A percentile compares a stretch with the other conserved stretches of the same genome.
These are phyloP conservation scores for Stramenopiles sp. DNA, from an alignment of 352 stramenopile genomes.

Conservation along the genomic window DNA sequence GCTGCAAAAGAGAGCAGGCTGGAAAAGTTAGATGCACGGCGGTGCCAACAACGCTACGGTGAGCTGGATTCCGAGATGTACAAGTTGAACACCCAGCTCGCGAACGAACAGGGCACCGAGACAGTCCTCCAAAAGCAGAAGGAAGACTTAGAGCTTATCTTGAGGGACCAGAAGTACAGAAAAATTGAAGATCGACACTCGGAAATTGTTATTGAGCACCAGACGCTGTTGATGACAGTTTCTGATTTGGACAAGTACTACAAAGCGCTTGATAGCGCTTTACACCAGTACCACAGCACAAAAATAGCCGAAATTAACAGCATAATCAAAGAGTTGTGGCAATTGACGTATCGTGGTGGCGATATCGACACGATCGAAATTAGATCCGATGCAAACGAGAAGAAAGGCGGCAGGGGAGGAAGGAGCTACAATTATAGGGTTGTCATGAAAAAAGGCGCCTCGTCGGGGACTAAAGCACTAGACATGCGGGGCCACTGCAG, in stretches of 20 bases:
- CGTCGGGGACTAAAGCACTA: conserved; percentile 49
- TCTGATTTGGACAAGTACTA: conserved; percentile 93
- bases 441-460: conserved; percentile 85
- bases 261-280: conserved; percentile 72
- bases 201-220: conserved; percentile 78
- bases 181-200: conserved; percentile 18
- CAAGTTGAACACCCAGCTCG: background rate
- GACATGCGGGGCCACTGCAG: conserved; percentile 97
- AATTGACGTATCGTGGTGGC: conserved; percentile 93
- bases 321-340: conserved; percentile 91
- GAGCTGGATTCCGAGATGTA: background rate
- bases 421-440: conserved; percentile 94
- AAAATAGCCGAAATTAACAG: conserved; percentile 99
- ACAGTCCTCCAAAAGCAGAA: background rate
- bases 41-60: background rate
- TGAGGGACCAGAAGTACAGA: background rate
- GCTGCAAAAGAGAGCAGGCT: background rate
- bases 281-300: conserved; percentile 89
- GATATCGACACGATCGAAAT: conserved; percentile 99
- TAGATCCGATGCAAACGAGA: conserved; percentile 50
- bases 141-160: background rate
- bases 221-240: conserved; percentile 85
- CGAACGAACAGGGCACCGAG: background rate
- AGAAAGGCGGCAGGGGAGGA: conserved; percentile 39
- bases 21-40: background rate